phyloP scores from a whole-genome alignment of 2,329 filamentous ascomycete species.

The Chalaropsis ovoidea region DNA sequence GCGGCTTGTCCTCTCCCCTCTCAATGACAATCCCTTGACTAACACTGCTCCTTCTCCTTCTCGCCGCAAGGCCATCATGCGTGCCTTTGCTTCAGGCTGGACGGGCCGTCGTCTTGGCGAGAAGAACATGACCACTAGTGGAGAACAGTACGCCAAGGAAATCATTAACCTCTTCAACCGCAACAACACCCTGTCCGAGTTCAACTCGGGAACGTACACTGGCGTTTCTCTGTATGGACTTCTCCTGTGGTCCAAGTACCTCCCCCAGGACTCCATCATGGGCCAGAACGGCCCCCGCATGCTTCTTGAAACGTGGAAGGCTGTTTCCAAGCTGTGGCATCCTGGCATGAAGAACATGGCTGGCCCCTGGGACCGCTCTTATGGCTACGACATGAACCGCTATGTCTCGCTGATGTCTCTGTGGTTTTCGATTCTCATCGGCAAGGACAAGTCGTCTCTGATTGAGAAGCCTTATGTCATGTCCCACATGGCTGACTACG shows the following conservation, averaged over 20 bases:
- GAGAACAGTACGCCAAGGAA: conserved; percentile 46
- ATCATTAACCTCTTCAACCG: conserved; percentile 48
- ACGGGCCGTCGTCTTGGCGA: conserved; percentile 45
- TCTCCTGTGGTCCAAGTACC: conserved; percentile 50
- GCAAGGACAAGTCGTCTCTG: conserved; percentile 37
- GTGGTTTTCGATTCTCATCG: conserved; percentile 50
- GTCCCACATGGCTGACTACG: conserved; percentile 50
- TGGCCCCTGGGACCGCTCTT: conserved; percentile 54
- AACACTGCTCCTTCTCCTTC: conserved; percentile 22
- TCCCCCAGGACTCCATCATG: conserved; percentile 45
- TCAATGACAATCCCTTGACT: conserved; percentile 16
- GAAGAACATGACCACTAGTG: conserved; percentile 48
- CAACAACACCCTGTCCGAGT: conserved; percentile 50
- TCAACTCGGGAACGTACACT: conserved; percentile 53
- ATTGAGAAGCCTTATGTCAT: conserved; percentile 41
- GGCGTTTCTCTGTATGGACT: conserved; percentile 52
- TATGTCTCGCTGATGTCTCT: conserved; percentile 47
- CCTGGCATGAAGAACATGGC: conserved; percentile 50
- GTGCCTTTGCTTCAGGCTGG: conserved; percentile 52
- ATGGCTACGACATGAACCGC: conserved; percentile 54
- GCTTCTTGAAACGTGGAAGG: conserved; percentile 44
- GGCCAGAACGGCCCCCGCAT: conserved; percentile 42
- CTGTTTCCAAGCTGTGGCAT: conserved; percentile 46
- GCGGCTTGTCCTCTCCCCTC: background rate
- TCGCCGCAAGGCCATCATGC: conserved; percentile 42